Evolutionary conservation across 1,139 yeast species (phyloP), one percentile per base, ranked within the genome.

Genomic region (Yamadazyma dushanensis): DNA sequence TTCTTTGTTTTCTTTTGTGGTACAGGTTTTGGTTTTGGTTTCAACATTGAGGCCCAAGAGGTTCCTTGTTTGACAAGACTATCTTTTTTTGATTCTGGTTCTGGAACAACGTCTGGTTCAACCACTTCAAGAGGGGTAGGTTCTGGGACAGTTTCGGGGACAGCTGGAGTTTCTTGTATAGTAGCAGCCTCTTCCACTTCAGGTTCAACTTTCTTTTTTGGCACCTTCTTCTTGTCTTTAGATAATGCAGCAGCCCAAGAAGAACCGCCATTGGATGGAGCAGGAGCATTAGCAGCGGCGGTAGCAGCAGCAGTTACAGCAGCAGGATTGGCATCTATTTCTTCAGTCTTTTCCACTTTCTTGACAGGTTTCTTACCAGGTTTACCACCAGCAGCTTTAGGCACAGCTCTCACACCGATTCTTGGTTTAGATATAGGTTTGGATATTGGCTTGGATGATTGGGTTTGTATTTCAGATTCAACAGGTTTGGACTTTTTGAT

Each of bases 1-100:
- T 39, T 39, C 38, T 40, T 37, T 40, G 32, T 22, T 40, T 47
- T 40, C 28, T 39, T 50, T 22, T 49, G 63, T 27, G 69, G 66
- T 23, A 26, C 23, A 3, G 40, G 24, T 17, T 27, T 36, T 20
- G 43, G 66, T 51, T 74, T 73, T 43, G 83, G 80, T 36, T 82
- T 72, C 47, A 77, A 76, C 41, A 78, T 78, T 20, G 80, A 68
- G 22, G 80, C 83, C 83, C 83, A 77, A 4, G 81, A 66, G 26
- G 45, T 36, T 11, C 37, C 39, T 31, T 39, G 41, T 22, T 34
- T 31, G 14, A 34, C 45, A 9, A n/a, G 20, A 16, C 30, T 19
- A 14, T 32, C 26, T 16, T 26, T 32, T 46, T 54, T 49, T 41
- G 54, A 66, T 38, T 53, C 54, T 19, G 70, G 25, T 11, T 11